These are phyloP conservation scores for Pisolithus marmoratus DNA, from an alignment of 768 basidiomycete species.

Conservation along the genomic window DNA sequence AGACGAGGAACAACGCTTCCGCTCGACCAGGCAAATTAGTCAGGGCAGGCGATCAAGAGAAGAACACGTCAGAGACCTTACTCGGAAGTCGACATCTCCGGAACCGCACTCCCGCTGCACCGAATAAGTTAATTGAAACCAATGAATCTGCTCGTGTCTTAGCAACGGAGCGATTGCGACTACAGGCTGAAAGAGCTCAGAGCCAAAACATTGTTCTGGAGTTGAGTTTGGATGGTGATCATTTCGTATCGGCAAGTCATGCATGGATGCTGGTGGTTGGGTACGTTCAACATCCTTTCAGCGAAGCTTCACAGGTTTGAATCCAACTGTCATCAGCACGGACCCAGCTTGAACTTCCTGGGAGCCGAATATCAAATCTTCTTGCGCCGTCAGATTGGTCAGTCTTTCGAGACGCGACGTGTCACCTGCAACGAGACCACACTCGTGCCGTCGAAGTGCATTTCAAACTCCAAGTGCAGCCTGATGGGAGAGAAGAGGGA, in stretches of 20 bases:
- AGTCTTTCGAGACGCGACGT: constrained; percentile 83
- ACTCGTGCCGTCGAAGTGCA: constrained; percentile 90
- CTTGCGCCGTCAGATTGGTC: constrained; percentile 74
- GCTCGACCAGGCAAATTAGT: constrained; percentile 44
- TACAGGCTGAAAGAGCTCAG: constrained; percentile 92
- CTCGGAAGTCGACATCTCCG: constrained; percentile 32
- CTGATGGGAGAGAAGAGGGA: constrained; percentile 51
- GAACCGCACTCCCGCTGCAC: constrained; percentile 30
- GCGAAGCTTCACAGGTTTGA: constrained; percentile 5
- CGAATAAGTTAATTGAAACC: constrained; percentile 49
- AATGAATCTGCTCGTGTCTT: constrained; percentile 77
- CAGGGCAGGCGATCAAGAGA: constrained; percentile 53
- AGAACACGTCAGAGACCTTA: constrained; percentile 47
- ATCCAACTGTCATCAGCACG: constrained; percentile 43
- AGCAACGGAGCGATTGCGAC: constrained; percentile 79
- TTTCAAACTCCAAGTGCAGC: constrained; percentile 79
- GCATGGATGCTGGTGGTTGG: constrained; percentile 91
- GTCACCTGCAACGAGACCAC: constrained; percentile 82
- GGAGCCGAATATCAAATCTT: constrained; percentile 74
- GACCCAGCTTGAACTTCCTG: constrained; percentile 76
- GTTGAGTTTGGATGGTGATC: constrained; percentile 88
- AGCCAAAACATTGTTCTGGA: constrained; percentile 96
- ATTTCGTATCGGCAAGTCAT: constrained; percentile 93
- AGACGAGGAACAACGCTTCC: constrained; percentile 35
- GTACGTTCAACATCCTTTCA: constrained; percentile 39